phyloP scores from a whole-genome alignment of 2,329 filamentous ascomycete species.

The Hymenoscyphus albidus region DNA sequence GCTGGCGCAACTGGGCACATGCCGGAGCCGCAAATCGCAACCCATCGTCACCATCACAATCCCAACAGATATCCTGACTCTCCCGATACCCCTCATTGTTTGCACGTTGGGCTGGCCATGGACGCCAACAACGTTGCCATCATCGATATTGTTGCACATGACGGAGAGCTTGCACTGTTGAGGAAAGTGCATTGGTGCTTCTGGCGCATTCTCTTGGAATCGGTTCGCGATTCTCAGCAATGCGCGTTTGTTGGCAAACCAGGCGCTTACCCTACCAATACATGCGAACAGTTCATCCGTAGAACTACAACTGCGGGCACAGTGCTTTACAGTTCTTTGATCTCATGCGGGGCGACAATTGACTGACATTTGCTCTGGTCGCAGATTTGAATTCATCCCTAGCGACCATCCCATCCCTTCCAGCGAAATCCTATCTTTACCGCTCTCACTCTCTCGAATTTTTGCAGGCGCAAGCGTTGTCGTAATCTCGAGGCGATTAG shows the following conservation, averaged over 20 bases:
- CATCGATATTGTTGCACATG: slow-evolving; percentile 20
- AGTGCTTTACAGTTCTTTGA: not conserved
- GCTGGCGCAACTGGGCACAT: slow-evolving; percentile 29
- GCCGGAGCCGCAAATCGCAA: slow-evolving; percentile 28
- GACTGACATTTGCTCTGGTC: slow-evolving; percentile 25
- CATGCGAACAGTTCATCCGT: slow-evolving; percentile 7
- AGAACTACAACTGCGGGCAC: slow-evolving; percentile 15
- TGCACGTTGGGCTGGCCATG: not conserved
- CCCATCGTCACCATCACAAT: slow-evolving; percentile 21
- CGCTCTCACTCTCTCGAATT: slow-evolving; percentile 26
- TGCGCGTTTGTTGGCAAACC: slow-evolving; percentile 30
- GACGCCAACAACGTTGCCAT: slow-evolving; percentile 13
- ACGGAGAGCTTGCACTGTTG: slow-evolving; percentile 21
- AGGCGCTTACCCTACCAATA: slow-evolving; percentile 23
- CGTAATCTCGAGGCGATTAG: slow-evolving; percentile 28
- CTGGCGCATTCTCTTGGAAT: slow-evolving; percentile 30
- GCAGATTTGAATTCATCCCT: slow-evolving; percentile 33
- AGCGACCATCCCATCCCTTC: slow-evolving; percentile 30
- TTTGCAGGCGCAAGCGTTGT: slow-evolving; percentile 33
- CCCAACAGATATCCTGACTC: slow-evolving; percentile 12
- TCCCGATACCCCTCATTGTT: not conserved
- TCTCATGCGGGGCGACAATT: slow-evolving; percentile 16
- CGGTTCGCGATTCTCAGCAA: slow-evolving; percentile 20
- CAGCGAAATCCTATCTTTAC: slow-evolving; percentile 31
- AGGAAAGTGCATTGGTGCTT: slow-evolving; percentile 19